These are phyloP conservation scores for Apophysomyces ossiformis DNA, from an alignment of 371 early-diverging fungal genomes.

Conservation along the genomic window DNA sequence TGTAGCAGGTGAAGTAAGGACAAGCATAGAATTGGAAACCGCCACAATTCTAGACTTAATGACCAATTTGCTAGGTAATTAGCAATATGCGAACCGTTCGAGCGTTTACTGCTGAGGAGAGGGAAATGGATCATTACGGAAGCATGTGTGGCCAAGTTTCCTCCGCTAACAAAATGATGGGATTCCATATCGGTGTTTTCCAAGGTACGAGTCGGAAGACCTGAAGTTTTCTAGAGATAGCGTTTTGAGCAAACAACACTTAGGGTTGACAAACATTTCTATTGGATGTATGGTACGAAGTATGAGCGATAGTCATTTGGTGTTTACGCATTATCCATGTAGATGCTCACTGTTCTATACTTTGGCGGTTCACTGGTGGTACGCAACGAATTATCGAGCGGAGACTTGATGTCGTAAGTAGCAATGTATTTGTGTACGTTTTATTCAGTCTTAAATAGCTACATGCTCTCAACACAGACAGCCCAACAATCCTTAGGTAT, in stretches of 20 bases:
- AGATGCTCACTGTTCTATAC: slow-evolving; percentile 69
- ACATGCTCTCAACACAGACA: slow-evolving; percentile 78
- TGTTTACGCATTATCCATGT: background rate
- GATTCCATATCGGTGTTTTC: slow-evolving; percentile 81
- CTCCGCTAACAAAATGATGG: slow-evolving; percentile 54
- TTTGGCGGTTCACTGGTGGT: slow-evolving; percentile 77
- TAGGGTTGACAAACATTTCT: slow-evolving; percentile 68
- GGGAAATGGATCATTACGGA: slow-evolving; percentile 65
- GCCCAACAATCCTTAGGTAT: slow-evolving; percentile 74
- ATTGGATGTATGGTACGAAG: slow-evolving; percentile 67
- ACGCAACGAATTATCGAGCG: slow-evolving; percentile 65
- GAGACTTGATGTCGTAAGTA: slow-evolving; percentile 69
- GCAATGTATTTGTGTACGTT: background rate
- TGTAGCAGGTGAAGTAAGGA: slow-evolving; percentile 69
- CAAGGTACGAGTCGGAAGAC: slow-evolving; percentile 51
- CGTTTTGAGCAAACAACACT: too few relatives aligned
- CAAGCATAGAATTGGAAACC: background rate
- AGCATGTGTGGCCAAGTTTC: slow-evolving; percentile 53
- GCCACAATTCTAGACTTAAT: background rate
- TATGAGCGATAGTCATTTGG: background rate
- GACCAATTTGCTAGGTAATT: slow-evolving; percentile 46
- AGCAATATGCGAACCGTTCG: slow-evolving; percentile 77
- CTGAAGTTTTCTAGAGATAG: too few relatives aligned
- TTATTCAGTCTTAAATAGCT: slow-evolving; percentile 30
- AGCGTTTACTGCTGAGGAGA: slow-evolving; percentile 74